Conservation (phyloP, 2,329 filamentous ascomycete genomes). For the Colletotrichum filicis region DNA sequence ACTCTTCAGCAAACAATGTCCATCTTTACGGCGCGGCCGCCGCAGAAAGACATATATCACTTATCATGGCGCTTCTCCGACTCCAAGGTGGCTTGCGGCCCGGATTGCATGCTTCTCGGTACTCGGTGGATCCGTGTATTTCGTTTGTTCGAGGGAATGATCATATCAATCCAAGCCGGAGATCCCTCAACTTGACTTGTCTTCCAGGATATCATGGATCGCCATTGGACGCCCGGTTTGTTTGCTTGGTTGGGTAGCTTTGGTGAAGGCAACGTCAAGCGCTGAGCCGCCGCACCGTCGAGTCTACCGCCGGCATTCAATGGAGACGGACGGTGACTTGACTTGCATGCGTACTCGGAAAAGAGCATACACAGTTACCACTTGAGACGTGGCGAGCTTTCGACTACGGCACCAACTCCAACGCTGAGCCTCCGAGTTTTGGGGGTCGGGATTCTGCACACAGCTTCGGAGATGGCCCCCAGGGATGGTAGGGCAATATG, state of each 20-base stretch:
- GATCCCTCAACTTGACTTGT: not conserved
- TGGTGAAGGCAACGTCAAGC: not conserved
- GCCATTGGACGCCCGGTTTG: not conserved
- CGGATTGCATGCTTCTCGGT: not conserved
- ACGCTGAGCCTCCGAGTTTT: not conserved
- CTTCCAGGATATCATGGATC: not conserved
- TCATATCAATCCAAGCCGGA: not conserved
- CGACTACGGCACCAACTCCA: not conserved
- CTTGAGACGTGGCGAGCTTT: not conserved
- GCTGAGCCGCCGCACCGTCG: not conserved
- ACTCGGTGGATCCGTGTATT: not conserved
- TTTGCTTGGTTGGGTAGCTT: not conserved
- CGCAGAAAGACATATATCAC: not conserved
- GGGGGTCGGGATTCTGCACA: too few relatives aligned
- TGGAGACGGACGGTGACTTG: not conserved
- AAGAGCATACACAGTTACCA: not conserved
- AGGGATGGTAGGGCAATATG: not conserved
- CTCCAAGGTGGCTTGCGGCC: not conserved
- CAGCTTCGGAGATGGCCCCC: not conserved
- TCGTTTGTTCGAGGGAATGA: not conserved
- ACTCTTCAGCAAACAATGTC: not conserved
- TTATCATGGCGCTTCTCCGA: not conserved
- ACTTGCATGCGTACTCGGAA: not conserved
- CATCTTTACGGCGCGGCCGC: not conserved
- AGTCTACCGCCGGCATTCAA: not conserved